Conservation (phyloP, 805 yeast species). For the Yamadazyma paraphyllophila region DNA sequence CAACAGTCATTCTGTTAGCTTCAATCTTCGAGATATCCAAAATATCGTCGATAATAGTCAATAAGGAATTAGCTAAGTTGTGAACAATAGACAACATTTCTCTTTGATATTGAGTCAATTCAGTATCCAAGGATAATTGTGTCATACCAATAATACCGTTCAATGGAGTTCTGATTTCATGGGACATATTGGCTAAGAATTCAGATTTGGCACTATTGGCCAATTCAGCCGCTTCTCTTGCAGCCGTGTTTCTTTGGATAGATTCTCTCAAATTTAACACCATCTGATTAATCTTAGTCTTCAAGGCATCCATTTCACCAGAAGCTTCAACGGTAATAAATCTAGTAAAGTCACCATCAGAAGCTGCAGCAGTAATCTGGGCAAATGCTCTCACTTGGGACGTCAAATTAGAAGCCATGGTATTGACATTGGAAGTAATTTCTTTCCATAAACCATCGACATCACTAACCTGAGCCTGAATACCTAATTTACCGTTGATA, state of each 20-base stretch:
- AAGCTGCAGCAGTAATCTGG: slow-evolving; percentile 90
- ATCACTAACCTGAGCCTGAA: slow-evolving; percentile 86
- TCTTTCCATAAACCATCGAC: slow-evolving; percentile 93
- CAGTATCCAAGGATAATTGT: slow-evolving; percentile 83
- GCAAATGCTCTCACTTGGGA: slow-evolving; percentile 93
- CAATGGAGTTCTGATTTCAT: slow-evolving; percentile 86
- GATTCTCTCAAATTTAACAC: slow-evolving; percentile 84
- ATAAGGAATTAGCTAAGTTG: slow-evolving; percentile 78
- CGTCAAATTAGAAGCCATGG: slow-evolving; percentile 91
- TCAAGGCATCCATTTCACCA: slow-evolving; percentile 82
- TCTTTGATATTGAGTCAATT: slow-evolving; percentile 84
- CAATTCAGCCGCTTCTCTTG: slow-evolving; percentile 90
- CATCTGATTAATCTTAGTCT: slow-evolving; percentile 72
- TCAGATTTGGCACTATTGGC: slow-evolving; percentile 89
- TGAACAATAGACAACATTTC: slow-evolving; percentile 90
- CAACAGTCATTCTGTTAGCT: slow-evolving; percentile 91
- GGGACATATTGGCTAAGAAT: slow-evolving; percentile 72
- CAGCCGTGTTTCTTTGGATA: slow-evolving; percentile 87
- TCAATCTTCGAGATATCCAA: slow-evolving; percentile 91
- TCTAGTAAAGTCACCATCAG: slow-evolving; percentile 89
- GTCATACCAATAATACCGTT: slow-evolving; percentile 94
- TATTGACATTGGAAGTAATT: slow-evolving; percentile 85
- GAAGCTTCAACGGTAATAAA: slow-evolving; percentile 88
- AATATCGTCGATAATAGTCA: slow-evolving; percentile 87
- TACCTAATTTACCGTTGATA: slow-evolving; percentile 89